Percentiles rank a stretch among this genome's conserved stretches.
These are phyloP conservation scores for Ramaria sp. DNA, from an alignment of 768 basidiomycete genomes.

Conservation along the genomic window DNA sequence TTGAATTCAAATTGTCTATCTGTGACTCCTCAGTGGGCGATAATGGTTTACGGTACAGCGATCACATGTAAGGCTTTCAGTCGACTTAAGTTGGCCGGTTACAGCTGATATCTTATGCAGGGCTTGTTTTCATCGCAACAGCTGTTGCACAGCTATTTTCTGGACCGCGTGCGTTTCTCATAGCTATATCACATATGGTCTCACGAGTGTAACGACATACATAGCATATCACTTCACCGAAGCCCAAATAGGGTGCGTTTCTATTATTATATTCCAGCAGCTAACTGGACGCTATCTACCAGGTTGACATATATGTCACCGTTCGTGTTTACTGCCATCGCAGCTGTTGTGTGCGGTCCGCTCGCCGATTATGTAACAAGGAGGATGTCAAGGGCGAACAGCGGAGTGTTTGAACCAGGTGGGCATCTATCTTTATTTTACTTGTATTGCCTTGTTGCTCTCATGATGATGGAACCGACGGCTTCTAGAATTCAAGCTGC, in stretches of 20 bases:
- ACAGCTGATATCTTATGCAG: not conserved
- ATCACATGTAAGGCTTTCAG: constrained; percentile 11
- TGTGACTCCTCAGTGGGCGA: not conserved
- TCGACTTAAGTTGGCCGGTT: not conserved
- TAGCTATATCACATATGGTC: not conserved
- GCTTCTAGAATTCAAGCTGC: constrained; percentile 12
- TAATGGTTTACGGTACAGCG: constrained; percentile 11
- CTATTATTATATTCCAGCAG: not conserved
- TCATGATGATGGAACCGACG: not conserved
- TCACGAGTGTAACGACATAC: not conserved
- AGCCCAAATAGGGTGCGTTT: constrained; percentile 8
- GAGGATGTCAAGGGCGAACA: constrained; percentile 9
- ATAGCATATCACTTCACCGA: constrained; percentile 12
- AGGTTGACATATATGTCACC: constrained; percentile 9
- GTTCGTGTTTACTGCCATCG: constrained; percentile 12
- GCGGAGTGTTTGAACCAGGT: constrained; percentile 7
- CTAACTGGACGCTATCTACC: not conserved
- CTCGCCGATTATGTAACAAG: constrained; percentile 12
- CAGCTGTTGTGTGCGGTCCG: constrained; percentile 11
- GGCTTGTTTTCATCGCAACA: constrained; percentile 16
- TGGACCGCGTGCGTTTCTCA: constrained; percentile 8
- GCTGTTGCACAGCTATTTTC: constrained; percentile 13
- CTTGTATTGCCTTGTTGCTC: constrained; percentile 9
- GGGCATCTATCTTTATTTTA: not conserved
- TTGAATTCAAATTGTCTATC: not conserved